Conservation (phyloP, 2,329 filamentous ascomycete species). For the Stachybotrys chlorohalonatus region DNA sequence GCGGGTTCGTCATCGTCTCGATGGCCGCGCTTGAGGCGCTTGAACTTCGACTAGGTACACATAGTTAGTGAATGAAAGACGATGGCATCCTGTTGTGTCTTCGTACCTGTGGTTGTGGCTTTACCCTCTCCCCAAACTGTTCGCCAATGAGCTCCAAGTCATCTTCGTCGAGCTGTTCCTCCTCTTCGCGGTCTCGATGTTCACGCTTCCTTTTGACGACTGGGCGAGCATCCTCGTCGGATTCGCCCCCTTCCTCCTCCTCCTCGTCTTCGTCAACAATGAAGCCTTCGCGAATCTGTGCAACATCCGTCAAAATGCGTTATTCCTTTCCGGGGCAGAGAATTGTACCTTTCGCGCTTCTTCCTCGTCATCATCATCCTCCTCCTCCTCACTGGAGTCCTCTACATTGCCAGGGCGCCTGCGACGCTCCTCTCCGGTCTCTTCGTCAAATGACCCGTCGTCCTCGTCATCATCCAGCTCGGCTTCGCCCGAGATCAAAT, state of each 20-base stretch:
- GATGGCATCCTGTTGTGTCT: neutral
- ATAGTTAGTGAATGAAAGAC: constrained; percentile 1
- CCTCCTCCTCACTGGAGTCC: constrained; percentile 87
- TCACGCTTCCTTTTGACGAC: constrained; percentile 66
- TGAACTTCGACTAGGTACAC: constrained; percentile 71
- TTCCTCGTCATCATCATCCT: constrained; percentile 86
- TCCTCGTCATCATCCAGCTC: constrained; percentile 80
- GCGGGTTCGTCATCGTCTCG: constrained; percentile 61
- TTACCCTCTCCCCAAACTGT: constrained; percentile 55
- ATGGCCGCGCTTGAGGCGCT: constrained; percentile 89
- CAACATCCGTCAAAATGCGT: too few relatives aligned
- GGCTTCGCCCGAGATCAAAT: constrained; percentile 77
- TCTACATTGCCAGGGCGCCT: constrained; percentile 42
- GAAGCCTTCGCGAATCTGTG: constrained; percentile 82
- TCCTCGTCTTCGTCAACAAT: constrained; percentile 90
- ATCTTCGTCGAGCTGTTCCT: constrained; percentile 89
- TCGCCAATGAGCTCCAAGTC: constrained; percentile 93
- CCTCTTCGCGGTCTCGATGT: constrained; percentile 65
- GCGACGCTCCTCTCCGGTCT: constrained; percentile 50
- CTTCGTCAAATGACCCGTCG: constrained; percentile 74
- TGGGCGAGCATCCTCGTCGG: constrained; percentile 43
- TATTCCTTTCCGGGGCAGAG: constrained; percentile 2
- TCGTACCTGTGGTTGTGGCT: constrained; percentile 60
- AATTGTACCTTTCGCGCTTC: constrained; percentile 59
- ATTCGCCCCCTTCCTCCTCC: constrained; percentile 56